Base-by-base conservation (phyloP, 257 asterid species). In the Capsicum pubescens region DNA sequence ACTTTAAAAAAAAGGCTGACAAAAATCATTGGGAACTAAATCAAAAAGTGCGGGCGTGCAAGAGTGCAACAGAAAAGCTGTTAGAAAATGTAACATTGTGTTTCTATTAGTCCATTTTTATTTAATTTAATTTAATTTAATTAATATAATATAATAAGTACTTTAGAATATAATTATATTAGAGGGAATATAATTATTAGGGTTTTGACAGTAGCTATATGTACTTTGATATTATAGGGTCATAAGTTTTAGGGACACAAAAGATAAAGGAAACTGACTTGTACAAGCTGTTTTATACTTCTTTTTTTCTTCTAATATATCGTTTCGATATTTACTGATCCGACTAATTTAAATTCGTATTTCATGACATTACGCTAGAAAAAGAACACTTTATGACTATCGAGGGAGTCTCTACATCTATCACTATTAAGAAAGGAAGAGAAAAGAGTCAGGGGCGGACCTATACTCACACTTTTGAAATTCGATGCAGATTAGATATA, bases 241-340 rank as follows among this genome's bases (percentile, higher is more conserved):
- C 1, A 16, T 54, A 54, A n/a, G 52, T 83, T 32, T 68, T 39
- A 68, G 85, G 59, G 67, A 80, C 85, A 71, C 9, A 76, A 74
- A 74, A 52, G 81, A 64, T 54, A 80, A 86, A 74, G 16, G 42
- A 11, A 70, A 57, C 84, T 71, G 79, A 67, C 59, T 36, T 50
- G 64, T 83, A 77, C 78, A 67, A 83, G 83, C 82, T 84, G 88
- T 82, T 26, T 26, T 26, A 79, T 60, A 58, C 32, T 56, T 58
- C 52, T 36, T 36, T 74, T 52, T 76, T 52, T 76, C n/a, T 32
- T 66, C 48, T 39, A 39, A 39, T 26, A 26, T 26, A 26, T 39
- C 6, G 9, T 19, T 1, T 60, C 1, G 1, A 11, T 61, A 26
- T 63, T 21, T 21, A 63, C 10, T 0, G 0, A 21, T 26, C 7